phyloP scores from a whole-genome alignment of 345 rosid species.

The Sapria himalayana region DNA sequence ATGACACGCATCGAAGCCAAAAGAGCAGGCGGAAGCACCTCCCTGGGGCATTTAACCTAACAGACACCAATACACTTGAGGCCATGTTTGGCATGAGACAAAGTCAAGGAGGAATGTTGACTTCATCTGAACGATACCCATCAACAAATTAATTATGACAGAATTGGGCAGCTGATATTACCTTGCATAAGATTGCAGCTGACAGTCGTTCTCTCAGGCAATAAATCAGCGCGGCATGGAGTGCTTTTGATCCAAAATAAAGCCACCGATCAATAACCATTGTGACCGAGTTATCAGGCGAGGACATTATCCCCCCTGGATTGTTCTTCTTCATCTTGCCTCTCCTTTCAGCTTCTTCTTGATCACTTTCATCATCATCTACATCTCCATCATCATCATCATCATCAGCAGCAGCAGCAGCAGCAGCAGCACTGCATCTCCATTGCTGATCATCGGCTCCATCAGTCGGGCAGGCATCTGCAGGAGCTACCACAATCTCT shows the following conservation, averaged over 20 bases:
- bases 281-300: slow-evolving; percentile 47
- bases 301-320: slow-evolving; percentile 38
- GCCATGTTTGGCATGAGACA: not conserved
- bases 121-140: not conserved
- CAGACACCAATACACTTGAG: slow-evolving; percentile 7
- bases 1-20: slow-evolving; percentile 40
- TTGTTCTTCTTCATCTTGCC: slow-evolving; percentile 13
- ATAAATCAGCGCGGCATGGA: slow-evolving; percentile 78
- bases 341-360: slow-evolving; percentile 20
- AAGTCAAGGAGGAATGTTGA: slow-evolving; percentile 1
- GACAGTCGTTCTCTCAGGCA: slow-evolving; percentile 61
- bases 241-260: slow-evolving; percentile 40
- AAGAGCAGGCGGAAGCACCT: slow-evolving; percentile 41
- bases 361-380: slow-evolving; percentile 24
- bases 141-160: no score
- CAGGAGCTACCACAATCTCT: slow-evolving; percentile 69
- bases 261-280: slow-evolving; percentile 75
- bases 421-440: no score
- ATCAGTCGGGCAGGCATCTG: slow-evolving; percentile 11
- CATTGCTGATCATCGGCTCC: slow-evolving; percentile 16
- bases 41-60: slow-evolving; percentile 44
- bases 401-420: slow-evolving; percentile 15
- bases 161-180: no score
- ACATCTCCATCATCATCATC: slow-evolving; percentile 22
- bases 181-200: slow-evolving; percentile 61